These are phyloP conservation scores for Firmiana major DNA, from an alignment of 345 rosid genomes.

Conservation along the genomic window DNA sequence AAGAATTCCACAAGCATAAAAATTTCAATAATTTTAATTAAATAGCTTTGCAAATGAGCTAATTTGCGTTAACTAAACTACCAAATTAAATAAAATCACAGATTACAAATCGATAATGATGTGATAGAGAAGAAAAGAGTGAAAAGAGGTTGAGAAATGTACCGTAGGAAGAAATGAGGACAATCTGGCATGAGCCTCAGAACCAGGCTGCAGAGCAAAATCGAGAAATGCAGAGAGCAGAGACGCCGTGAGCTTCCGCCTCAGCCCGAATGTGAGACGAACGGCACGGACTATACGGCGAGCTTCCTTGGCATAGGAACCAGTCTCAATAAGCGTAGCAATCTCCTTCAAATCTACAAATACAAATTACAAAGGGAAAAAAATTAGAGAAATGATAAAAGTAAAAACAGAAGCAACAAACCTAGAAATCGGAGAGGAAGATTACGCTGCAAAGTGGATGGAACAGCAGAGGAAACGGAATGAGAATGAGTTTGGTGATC, in stretches of 20 bases:
- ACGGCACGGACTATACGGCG: constrained; percentile 70
- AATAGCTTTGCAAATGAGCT: neutral
- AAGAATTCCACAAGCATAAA: neutral
- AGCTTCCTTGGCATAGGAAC: constrained; percentile 62
- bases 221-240: constrained; percentile 59
- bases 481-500: constrained; percentile 55
- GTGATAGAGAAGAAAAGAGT: neutral
- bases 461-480: constrained; percentile 47
- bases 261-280: constrained; percentile 55
- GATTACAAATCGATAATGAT: neutral
- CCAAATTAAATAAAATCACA: neutral
- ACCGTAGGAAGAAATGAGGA: constrained; percentile 63
- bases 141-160: neutral
- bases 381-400: neutral
- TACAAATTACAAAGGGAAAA: neutral
- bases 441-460: constrained; percentile 62
- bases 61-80: neutral
- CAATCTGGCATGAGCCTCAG: constrained; percentile 54
- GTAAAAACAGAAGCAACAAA: constrained; percentile 3
- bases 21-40: neutral
- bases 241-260: constrained; percentile 53
- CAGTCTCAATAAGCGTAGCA: constrained; percentile 62
- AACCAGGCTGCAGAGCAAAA: constrained; percentile 54
- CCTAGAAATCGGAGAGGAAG: constrained; percentile 6
- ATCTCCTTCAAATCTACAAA: constrained; percentile 72